Evolutionary conservation across 2,329 filamentous ascomycete genomes (phyloP), one percentile per base, ranked within the genome.

Genomic region (Penicillium sp.): DNA sequence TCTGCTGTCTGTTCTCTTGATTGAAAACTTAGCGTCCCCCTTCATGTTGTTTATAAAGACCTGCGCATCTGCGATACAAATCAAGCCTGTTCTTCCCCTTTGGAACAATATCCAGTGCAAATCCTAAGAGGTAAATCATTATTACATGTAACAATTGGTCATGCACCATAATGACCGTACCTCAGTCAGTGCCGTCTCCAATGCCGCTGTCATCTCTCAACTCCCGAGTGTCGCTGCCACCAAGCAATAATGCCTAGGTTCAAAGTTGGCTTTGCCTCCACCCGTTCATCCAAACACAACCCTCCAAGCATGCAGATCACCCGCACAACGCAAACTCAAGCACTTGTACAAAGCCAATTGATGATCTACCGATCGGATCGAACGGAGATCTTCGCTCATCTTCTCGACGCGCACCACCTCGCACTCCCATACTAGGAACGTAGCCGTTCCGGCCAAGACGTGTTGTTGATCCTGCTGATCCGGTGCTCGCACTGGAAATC

Each of bases 31-130:
- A 57, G 54, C 54, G 54, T 47, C 51, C 23, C 18, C 46, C 24
- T 43, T 46, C 45, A 55, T 52, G 15, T 37, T 55, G 54, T 57
- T 47, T 47, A 57, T 57, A 57, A 54, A 55, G 45, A 52, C 37
- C 32, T 46, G 30, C 36, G 40, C 45, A 55, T 54, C 33, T 52
- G 43, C 40, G 46, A 51, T 49, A 46, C 51, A 50, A 49, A 27
- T 36, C 18, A 13, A 39, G 29, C 20, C 34, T 20, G 20, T 34
- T 34, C 23, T 18, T 21, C 20, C 20, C 34, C 12, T 37, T 37
- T 37, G 34, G 34, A 23, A 37, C 8, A 12, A 37, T 12, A 8
- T 9, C 9, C 2, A 23, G 5, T 37, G 23, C 20, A 6, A 20
- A 9, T 12, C 15, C 4, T 12, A 3, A 34, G 9, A 34, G 20